phyloP scores from a whole-genome alignment of 2,329 filamentous ascomycete genomes.

The Tolypocladium sp. region DNA sequence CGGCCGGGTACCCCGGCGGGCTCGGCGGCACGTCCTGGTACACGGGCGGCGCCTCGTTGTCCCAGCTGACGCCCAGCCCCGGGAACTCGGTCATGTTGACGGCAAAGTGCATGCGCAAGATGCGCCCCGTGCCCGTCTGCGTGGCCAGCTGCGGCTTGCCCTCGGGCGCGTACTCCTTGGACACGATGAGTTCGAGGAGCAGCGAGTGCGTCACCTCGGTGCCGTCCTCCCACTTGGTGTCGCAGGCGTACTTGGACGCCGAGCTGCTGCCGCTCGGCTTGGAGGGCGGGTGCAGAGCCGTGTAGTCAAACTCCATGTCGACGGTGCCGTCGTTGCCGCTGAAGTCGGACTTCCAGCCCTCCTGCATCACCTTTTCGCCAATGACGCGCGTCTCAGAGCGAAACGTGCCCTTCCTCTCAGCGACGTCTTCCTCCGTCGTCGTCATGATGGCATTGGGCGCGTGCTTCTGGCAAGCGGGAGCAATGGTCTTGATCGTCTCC shows the following conservation, averaged over 20 bases:
- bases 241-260: slow-evolving; percentile 59
- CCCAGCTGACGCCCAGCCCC: slow-evolving; percentile 90
- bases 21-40: slow-evolving; percentile 89
- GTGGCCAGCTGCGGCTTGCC: slow-evolving; percentile 60
- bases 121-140: slow-evolving; percentile 81
- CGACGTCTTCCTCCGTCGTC: slow-evolving; percentile 12
- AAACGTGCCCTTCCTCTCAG: slow-evolving; percentile 53
- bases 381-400: slow-evolving; percentile 71
- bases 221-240: slow-evolving; percentile 65
- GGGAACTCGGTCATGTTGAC: slow-evolving; percentile 72
- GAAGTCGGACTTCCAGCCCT: slow-evolving; percentile 78
- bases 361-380: slow-evolving; percentile 72
- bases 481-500: slow-evolving; percentile 71
- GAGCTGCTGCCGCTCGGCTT: slow-evolving; percentile 11
- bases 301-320: slow-evolving; percentile 31
- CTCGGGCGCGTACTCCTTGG: slow-evolving; percentile 76
- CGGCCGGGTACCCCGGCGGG: slow-evolving; percentile 58
- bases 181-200: slow-evolving; percentile 87
- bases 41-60: slow-evolving; percentile 87
- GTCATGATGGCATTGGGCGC: slow-evolving; percentile 30
- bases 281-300: slow-evolving; percentile 29
- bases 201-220: slow-evolving; percentile 77
- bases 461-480: slow-evolving; percentile 74
- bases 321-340: slow-evolving; percentile 47
- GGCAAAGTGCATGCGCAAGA: slow-evolving; percentile 86